Base-by-base conservation (phyloP, 176 grass and related monocot genomes). In the Juncus effusus region DNA sequence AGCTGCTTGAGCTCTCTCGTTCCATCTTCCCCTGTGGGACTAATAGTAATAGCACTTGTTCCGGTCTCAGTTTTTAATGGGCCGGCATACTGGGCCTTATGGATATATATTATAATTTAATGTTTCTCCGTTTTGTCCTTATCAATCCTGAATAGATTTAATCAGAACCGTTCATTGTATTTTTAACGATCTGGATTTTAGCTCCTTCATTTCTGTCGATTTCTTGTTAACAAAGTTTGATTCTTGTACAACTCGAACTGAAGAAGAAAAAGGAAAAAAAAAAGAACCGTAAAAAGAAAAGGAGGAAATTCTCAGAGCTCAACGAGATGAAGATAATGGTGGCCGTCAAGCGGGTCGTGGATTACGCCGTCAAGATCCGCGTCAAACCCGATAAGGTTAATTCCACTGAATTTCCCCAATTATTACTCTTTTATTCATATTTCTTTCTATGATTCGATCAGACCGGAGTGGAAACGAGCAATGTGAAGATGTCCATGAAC, bases 401-500 rank as follows among this genome's bases (percentile, higher is more conserved):
- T 14, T 12, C 2, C 19, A 15, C 36, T 5, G 54, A 38, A 60
- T 40, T 42, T 44, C 44, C 3, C 15, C 19, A 12, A 37, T 28
- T 72, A 6, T 59, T 59, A 40, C 40, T 72, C 42, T 51, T 4
- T 40, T 16, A 38, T 36, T 49, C 36, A 51, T 74, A 52, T 65
- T 42, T 16, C 9, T 61, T 13, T 63, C 4, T 36, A 10, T n/a
- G 36, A 38, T 62, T 16, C 55, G 28, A 13, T 45, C 75, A 86
- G 75, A 92, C 68, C 36, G 93, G 64, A 4, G 85, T 97, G 13
- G 93, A 97, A 73, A 96, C 85, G 41, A 52, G 61, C 38, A 86
- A 74, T 65, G 82, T 84, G 16, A 96, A 96, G 80, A 96, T 96
- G 92, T 91, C 92, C 36, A 96, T 96, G 92, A 96, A 96, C 77